These are phyloP conservation scores for Erucastrum elatum DNA, from an alignment of 345 rosid species.

Conservation along the genomic window DNA sequence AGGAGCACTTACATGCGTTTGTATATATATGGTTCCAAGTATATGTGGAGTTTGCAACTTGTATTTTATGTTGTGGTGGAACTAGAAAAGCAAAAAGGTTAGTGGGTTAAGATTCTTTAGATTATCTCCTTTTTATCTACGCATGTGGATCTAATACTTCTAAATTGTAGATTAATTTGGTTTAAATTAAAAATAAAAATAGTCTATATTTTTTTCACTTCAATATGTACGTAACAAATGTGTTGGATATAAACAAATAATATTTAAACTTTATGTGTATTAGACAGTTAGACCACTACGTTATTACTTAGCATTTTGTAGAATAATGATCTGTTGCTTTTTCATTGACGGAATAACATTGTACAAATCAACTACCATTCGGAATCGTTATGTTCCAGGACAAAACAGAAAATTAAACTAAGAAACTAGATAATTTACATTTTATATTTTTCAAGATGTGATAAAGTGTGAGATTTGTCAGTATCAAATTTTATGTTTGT, in stretches of 20 bases:
- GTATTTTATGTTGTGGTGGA: slow-evolving; percentile 30
- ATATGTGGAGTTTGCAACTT: slow-evolving; percentile 37
- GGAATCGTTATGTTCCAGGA: too few species aligned
- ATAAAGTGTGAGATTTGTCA: too few species aligned
- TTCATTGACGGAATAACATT: too few species aligned
- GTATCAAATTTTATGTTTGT: too few species aligned
- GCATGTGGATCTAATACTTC: slow-evolving; percentile 17
- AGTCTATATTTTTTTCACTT: not conserved
- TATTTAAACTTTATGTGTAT: not conserved
- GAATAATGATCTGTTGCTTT: too few species aligned
- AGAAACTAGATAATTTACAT: too few species aligned
- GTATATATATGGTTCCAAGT: slow-evolving; percentile 6
- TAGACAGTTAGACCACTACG: not conserved
- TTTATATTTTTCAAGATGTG: too few species aligned
- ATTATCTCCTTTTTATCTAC: slow-evolving; percentile 22
- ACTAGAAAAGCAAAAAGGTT: slow-evolving; percentile 20
- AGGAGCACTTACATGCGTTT: slow-evolving; percentile 26
- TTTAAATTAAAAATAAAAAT: not conserved
- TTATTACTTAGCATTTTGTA: not conserved
- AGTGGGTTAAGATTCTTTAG: slow-evolving; percentile 32
- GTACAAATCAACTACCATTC: too few species aligned
- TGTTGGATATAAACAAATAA: not conserved
- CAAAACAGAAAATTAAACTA: too few species aligned
- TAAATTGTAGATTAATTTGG: not conserved
- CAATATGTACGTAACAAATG: not conserved